A percentile compares a stretch with the other conserved stretches of the same genome.
phyloP scores from a whole-genome alignment of 805 yeast species.

The Vanderwaltozyma tropicalis region DNA sequence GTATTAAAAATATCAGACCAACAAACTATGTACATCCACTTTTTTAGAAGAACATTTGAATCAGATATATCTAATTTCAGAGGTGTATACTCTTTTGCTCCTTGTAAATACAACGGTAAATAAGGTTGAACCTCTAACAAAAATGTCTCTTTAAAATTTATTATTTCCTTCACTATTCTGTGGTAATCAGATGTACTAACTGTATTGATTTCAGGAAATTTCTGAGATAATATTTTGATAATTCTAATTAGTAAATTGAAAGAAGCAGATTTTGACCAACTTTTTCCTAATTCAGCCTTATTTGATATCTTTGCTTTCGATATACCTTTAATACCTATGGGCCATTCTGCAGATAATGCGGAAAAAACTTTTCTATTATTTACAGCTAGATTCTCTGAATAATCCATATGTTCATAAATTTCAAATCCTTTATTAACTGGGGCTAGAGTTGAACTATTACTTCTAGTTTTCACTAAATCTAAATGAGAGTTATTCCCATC shows the following conservation, averaged over 20 bases:
- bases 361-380: slow-evolving; percentile 12
- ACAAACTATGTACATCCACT: slow-evolving; percentile 17
- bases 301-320: slow-evolving; percentile 15
- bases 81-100: slow-evolving; percentile 4
- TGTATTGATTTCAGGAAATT: slow-evolving; percentile 19
- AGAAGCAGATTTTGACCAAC: slow-evolving; percentile 21
- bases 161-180: slow-evolving; percentile 11
- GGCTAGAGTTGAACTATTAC: not conserved
- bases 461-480: not conserved
- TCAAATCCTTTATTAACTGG: slow-evolving; percentile 10
- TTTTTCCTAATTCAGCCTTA: slow-evolving; percentile 6
- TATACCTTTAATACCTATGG: slow-evolving; percentile 19
- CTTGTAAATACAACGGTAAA: slow-evolving; percentile 10
- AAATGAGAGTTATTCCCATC: not conserved
- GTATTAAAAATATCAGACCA: slow-evolving; percentile 25
- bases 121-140: slow-evolving; percentile 2
- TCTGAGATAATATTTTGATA: slow-evolving; percentile 10
- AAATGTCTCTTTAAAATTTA: slow-evolving; percentile 11
- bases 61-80: slow-evolving; percentile 9
- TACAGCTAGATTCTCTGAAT: slow-evolving; percentile 8
- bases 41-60: slow-evolving; percentile 7
- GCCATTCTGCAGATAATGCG: slow-evolving; percentile 19
- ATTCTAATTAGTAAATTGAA: slow-evolving; percentile 13
- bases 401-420: slow-evolving; percentile 20
- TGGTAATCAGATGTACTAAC: slow-evolving; percentile 19